phyloP scores from a whole-genome alignment of 2,329 filamentous ascomycete species.

The Emericellopsis cladophorae region DNA sequence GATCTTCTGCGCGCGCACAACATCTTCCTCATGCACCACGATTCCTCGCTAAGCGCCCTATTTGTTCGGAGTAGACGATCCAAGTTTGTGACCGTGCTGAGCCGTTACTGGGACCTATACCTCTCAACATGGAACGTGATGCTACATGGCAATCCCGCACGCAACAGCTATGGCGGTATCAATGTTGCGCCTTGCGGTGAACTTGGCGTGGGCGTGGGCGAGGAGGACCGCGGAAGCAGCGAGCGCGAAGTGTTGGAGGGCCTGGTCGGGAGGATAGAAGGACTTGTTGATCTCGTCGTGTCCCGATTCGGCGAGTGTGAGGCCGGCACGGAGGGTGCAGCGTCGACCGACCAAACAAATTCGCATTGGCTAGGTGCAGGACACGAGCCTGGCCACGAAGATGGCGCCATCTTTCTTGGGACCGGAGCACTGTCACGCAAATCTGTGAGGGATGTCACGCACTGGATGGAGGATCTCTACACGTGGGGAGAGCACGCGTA shows the following conservation, averaged over 20 bases:
- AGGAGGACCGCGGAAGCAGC: constrained; percentile 88
- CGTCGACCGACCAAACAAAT: constrained; percentile 8
- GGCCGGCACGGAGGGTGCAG: constrained; percentile 11
- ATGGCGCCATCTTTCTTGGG: constrained; percentile 80
- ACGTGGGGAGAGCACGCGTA: constrained; percentile 75
- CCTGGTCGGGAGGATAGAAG: constrained; percentile 67
- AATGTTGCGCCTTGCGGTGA: constrained; percentile 86
- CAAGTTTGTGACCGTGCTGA: constrained; percentile 60
- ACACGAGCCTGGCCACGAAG: constrained; percentile 52
- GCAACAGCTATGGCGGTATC: constrained; percentile 67
- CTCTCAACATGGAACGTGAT: constrained; percentile 75
- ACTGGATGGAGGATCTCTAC: constrained; percentile 85
- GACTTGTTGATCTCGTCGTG: constrained; percentile 77
- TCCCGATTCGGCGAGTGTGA: constrained; percentile 61
- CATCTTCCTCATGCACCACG: constrained; percentile 81
- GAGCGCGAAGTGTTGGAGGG: constrained; percentile 89
- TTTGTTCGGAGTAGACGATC: constrained; percentile 50
- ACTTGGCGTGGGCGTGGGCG: constrained; percentile 84
- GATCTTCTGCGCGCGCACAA: constrained; percentile 76
- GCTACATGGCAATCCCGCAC: constrained; percentile 76
- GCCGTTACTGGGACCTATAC: constrained; percentile 68
- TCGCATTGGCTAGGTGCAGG: constrained; percentile 62
- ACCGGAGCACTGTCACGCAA: constrained; percentile 58
- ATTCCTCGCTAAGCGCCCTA: constrained; percentile 56
- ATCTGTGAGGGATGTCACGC: constrained; percentile 60